Evolutionary conservation across 805 yeast genomes (phyloP), one percentile per base, ranked within the genome.

Genomic region (Hanseniaspora pseudoguilliermondii): DNA sequence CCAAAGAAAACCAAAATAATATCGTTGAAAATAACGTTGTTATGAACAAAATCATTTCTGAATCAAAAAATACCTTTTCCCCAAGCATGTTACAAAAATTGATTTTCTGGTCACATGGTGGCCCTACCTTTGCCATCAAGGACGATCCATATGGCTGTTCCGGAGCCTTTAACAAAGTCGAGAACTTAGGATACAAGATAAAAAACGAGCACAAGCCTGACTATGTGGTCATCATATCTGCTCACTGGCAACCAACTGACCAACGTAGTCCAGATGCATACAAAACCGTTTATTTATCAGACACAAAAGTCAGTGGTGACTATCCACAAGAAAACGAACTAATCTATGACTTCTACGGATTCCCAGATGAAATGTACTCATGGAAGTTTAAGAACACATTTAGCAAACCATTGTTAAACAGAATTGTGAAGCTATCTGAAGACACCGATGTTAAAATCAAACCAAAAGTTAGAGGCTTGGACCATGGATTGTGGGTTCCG

Each of bases 401-500:
- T 0, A 61, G 62, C 10, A 41, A 50, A 13, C 32, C 35, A 8
- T 11, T 47, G 6, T 56, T 83, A 4, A 78, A 86, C 0, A 53
- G 57, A 13, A 38, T 56, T 13, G 6, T n/a, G 2, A 20, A 27
- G 3, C 36, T 56, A n/a, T 21, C 42, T 9, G 44, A 54, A 16
- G 20, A 16, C 32, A 3, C 36, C 1, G 35, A n/a, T 6, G 16
- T 43, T 8, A 20, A 21, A 10, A 27, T 52, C 60, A n/a, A 55
- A 43, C 39, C 46, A 15, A 57, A 55, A 32, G 46, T 59, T 39
- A 71, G 93, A 56, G 93, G 93, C 10, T 67, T 86, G 23, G 95
- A 86, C 64, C 95, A 86, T 68, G 95, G 95, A 7, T 82, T 75
- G 8, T 86, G 91, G 88, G 89, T 83, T 6, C 91, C 91, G 1